Base-by-base conservation (phyloP, 345 rosid genomes). In the Melaleuca alternifolia region DNA sequence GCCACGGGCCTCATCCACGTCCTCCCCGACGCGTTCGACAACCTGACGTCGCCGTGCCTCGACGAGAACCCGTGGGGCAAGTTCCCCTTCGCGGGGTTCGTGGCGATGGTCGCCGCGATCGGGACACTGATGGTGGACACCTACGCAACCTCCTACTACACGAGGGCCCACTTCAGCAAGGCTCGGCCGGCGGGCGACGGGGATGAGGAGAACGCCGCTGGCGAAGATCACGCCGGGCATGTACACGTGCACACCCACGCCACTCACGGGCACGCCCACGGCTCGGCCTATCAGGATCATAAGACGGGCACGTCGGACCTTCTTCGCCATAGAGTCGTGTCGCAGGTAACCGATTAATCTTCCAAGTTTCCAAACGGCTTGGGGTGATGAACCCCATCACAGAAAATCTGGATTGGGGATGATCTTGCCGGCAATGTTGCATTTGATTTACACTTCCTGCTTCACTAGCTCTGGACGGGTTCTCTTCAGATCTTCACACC, bases 1-100 rank as follows among this genome's bases (percentile, higher is more conserved):
- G 95, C 95, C 4, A 96, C 98, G 1, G 99, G 95, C 11, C 95
- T 94, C 90, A 95, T 94, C 93, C 99, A 97, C 56, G 95, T 95
- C 24, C 85, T 95, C 83, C 99, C 98, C 3, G 98, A 96, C 81
- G 95, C 98, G n/a, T 95, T 94, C 56, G 95, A 92, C 84, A 89
- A 91, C 93, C 88, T 96, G 86, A 88, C 91, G 2, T 96, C 98
- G 0, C 46, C 59, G 15, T 95, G 98, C 88, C 89, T 96, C 87
- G 18, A 86, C 2, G 92, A 92, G 3, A 89, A 90, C 11, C 98
- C 95, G 1, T 94, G 99, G 98, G 95, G 93, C 84, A 94, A 94
- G 76, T 95, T 95, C 85, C 98, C 99, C 1, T 95, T 96, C 52
- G 89, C 97, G 0, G 96, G 97, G 6, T 96, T 96, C 87, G 94